phyloP scores from a whole-genome alignment of 2,329 filamentous ascomycete genomes.

The Hypomyces perniciosus region DNA sequence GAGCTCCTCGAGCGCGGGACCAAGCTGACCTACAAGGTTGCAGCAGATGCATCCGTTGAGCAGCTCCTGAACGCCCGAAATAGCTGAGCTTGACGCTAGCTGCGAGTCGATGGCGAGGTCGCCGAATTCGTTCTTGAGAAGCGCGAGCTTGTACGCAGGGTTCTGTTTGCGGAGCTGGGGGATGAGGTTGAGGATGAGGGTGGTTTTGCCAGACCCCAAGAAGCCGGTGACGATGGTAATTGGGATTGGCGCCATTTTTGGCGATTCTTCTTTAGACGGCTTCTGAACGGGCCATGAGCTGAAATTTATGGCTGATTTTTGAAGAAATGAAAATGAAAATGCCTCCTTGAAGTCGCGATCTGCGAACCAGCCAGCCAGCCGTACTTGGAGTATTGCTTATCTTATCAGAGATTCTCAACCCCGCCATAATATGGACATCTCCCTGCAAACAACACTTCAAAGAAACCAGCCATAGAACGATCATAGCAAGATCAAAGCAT shows the following conservation, averaged over 20 bases:
- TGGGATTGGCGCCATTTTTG: slow-evolving; percentile 63
- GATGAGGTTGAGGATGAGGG: slow-evolving; percentile 86
- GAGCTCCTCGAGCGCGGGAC: slow-evolving; percentile 72
- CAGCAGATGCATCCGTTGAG: slow-evolving; percentile 98
- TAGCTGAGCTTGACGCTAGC: slow-evolving; percentile 73
- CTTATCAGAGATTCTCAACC: slow-evolving; percentile 3
- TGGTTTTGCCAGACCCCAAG: slow-evolving; percentile 93
- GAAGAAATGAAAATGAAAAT: neutral
- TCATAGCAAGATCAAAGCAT: too few relatives aligned
- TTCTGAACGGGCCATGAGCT: neutral
- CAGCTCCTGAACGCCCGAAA: slow-evolving; percentile 85
- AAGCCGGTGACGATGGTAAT: slow-evolving; percentile 96
- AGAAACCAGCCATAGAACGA: too few relatives aligned
- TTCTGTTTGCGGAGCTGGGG: slow-evolving; percentile 76
- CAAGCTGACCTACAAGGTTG: slow-evolving; percentile 90
- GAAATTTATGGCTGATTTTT: neutral
- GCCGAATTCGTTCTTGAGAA: slow-evolving; percentile 98
- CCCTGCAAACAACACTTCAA: too few relatives aligned
- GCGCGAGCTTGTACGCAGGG: slow-evolving; percentile 75
- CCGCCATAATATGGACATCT: neutral
- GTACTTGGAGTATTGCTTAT: neutral
- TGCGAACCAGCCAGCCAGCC: neutral
- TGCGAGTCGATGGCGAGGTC: slow-evolving; percentile 91
- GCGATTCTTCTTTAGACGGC: neutral
- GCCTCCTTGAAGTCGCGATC: neutral